Conservation (phyloP, 1,284 basidiomycete genomes). For the Boletus sp. region DNA sequence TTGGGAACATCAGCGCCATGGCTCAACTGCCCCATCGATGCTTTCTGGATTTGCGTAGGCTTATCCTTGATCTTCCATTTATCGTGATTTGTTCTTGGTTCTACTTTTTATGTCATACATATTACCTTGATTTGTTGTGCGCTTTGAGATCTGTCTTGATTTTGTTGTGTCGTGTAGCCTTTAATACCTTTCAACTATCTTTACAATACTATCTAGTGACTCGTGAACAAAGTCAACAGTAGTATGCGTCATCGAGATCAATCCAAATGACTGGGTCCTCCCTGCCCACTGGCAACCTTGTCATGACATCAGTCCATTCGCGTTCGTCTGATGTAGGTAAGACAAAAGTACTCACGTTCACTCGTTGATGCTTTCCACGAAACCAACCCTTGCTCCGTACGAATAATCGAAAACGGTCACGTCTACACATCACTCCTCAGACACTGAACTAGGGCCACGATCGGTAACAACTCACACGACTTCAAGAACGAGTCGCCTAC, state of each 20-base stretch:
- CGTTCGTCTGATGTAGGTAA: neutral
- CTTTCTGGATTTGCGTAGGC: conserved; percentile 33
- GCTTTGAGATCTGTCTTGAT: neutral
- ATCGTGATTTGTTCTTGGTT: conserved; percentile 14
- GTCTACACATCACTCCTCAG: conserved; percentile 36
- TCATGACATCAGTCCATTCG: neutral
- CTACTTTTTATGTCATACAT: neutral
- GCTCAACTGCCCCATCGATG: conserved; percentile 43
- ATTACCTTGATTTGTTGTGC: neutral
- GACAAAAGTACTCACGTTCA: neutral
- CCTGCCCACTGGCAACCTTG: neutral
- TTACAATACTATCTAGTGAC: neutral
- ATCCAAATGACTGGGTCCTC: too few relatives aligned
- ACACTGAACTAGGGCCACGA: neutral
- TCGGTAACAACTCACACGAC: conserved; percentile 46
- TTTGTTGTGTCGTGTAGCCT: conserved; percentile 8
- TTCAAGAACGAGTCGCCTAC: conserved; percentile 67
- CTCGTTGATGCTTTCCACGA: conserved; percentile 52
- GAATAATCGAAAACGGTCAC: conserved; percentile 60
- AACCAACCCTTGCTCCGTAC: conserved; percentile 52
- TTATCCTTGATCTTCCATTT: neutral
- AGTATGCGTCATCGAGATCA: neutral
- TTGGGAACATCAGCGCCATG: conserved; percentile 67
- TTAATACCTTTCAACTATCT: too few relatives aligned
- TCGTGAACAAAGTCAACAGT: neutral